Base-by-base conservation (phyloP, 2,329 filamentous ascomycete genomes). In the Balansia obtecta region DNA sequence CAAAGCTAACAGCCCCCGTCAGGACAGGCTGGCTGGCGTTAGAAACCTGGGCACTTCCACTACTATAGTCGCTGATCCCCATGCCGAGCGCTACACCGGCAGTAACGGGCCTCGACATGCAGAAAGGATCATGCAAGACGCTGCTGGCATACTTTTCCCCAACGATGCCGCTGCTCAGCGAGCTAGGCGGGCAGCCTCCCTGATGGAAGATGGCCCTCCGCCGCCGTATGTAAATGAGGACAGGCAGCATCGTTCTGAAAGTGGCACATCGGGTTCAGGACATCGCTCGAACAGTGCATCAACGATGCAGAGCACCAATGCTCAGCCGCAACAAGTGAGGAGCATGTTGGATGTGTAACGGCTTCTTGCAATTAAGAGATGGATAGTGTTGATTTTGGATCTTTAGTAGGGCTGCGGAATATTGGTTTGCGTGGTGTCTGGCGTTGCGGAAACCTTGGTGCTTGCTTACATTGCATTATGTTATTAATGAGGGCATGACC, bases 311-410 rank as follows among this genome's bases (percentile, higher is more conserved):
- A 78, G 75, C 5, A 63, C 73, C 12, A 66, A 61, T 7, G 67
- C 61, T n/a, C 71, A 70, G 49, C 74, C 76, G n/a, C 74, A 78
- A 58, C 71, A 77, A 57, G 64, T 80, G 6, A 69, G 66, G 57
- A 80, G 77, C 58, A 81, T 81, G 77, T 56, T 81, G 56, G 77
- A 81, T 57, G 58, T 80, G 13, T 80, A 63, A 50, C 11, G 30
- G 16, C 30, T 15, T 1, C 9, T 43, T 22, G 41, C 6, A 6
- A 42, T 20, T n/a, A 18, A 37, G 34, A 37, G 3, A 37, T 3
- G 11, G 3, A 3, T 12, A 15, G 15, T 37, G 34, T 37, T 37
- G 11, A 37, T 10, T 37, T 37, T 37, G 11, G 10, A 15, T 12
- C 15, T 37, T 12, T 12, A 2, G 2, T 13, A 22, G 41, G 41